Evolutionary conservation across 139 green algal species (phyloP), one percentile per base, ranked within the genome.

Genomic region (Micractinium conductrix): DNA sequence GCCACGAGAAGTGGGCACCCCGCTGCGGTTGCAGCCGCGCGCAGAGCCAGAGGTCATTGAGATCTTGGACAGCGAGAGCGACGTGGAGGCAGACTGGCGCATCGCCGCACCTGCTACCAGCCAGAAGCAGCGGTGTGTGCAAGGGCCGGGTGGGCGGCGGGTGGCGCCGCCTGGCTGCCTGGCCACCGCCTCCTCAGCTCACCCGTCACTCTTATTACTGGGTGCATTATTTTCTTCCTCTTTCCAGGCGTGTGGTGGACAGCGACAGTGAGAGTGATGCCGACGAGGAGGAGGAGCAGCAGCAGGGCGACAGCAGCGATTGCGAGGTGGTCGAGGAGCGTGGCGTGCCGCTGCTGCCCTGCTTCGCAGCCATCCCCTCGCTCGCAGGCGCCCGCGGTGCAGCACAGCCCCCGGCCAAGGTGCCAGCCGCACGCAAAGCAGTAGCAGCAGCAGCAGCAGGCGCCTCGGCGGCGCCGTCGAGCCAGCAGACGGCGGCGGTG

Each of bases 61-160:
- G 17, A 21, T 84, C 16, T 14, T 76, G 43, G 85, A 76, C 55
- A 84, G 71, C 85, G 79, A 53, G 69, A 85, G 38, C 19, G 37
- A 55, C 6, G n/a, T 28, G 5, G 67, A 65, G 30, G 50, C 35
- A 1, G 83, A 87, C 21, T 70, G 75, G 65, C 28, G 37, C 5
- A 74, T 75, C 1, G 55, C 83, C 2, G 73, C 42, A 21, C 72
- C 83, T 40, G 40, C 40, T 48, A 84, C 83, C 45, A 38, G 35
- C 4, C 50, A 44, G 24, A 83, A 83, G 45, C 24, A 53, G 79
- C 74, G 79, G 16, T 70, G 21, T 8, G 72, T 69, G 48, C 55
- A 30, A 5, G 16, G 16, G 5, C 55, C 5, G 8, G 16, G 19
- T 30, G 14, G 16, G 55, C 55, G 5, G 21, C 19, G 5, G 21